Evolutionary conservation across 2,329 filamentous ascomycete species (phyloP), one percentile per base, ranked within the genome.

Genomic region (Trichophyton mentagrophytes): DNA sequence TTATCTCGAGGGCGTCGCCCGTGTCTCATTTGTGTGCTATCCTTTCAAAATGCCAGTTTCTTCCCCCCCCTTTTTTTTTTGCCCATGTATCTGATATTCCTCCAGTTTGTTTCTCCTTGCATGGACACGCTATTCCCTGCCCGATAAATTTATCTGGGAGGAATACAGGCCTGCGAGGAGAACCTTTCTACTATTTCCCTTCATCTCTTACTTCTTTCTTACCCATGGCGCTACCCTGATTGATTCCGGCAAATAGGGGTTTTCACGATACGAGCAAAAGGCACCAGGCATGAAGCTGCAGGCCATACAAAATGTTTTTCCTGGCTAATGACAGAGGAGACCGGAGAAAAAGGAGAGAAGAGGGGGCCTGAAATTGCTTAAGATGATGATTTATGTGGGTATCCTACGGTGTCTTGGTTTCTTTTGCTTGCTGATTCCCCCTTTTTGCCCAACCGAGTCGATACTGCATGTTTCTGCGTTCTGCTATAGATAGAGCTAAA

Each of bases 1-100:
- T 59, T 44, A 15, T 59, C 42, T 33, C 30, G 17, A 59, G 46
- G 30, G 42, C 47, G 51, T 59, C 46, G 13, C 25, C 30, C 25
- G n/a, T 53, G 49, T 53, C 49, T 53, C 49, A 53, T 53, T 53
- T 53, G 49, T 53, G 49, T 53, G 38, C 56, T 57, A 15, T 51
- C 53, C 40, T 38, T 60, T 60, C 33, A 51, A 53, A 55, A n/a
- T 33, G 47, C 22, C 36, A 22, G 36, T 51, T 56, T 51, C 17
- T 30, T 33, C n/a, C n/a, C n/a, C n/a, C n/a, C n/a, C 17, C 55
- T 58, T 36, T 60, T 42, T 53, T 57, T 30, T 57, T 38, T 40
- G 25, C 25, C 38, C 22, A 13, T 42, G 17, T 57, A 40, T 40
- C 20, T 57, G 33, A 42, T 57, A 40, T 57, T 56, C 15, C 8